These are phyloP conservation scores for Dactylorhiza incarnata DNA, from an alignment of 106 monocot genomes.

Conservation along the genomic window DNA sequence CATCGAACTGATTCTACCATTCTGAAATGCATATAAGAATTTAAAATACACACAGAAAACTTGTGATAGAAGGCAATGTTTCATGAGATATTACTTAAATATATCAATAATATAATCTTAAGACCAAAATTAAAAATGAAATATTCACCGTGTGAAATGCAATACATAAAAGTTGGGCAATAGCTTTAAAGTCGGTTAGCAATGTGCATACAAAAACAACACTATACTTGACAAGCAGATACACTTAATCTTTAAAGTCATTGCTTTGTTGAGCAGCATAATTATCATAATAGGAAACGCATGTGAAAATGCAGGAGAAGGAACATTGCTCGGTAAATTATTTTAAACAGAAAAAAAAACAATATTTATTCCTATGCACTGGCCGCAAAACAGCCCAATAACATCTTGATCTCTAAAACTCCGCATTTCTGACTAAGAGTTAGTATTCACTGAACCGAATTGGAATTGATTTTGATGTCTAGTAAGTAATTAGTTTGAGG, in stretches of 20 bases:
- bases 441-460: not conserved
- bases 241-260: not conserved
- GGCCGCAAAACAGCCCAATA: not conserved
- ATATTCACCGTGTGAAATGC: not conserved
- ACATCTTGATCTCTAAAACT: not conserved
- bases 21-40: slow-evolving; percentile 39
- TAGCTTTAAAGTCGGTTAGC: no score
- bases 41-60: slow-evolving; percentile 2
- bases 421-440: not conserved
- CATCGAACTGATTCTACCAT: slow-evolving; percentile 97
- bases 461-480: not conserved
- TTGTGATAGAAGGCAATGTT: not conserved
- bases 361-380: not conserved
- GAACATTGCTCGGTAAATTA: no score
- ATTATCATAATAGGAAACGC: not conserved
- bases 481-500: not conserved
- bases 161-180: not conserved
- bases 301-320: not conserved
- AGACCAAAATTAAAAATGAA: not conserved
- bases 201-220: not conserved
- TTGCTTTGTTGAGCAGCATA: not conserved
- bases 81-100: not conserved
- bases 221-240: no score
- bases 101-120: not conserved
- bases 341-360: no score